Conservation (phyloP, 176 grass and related monocot genomes). For the bread wheat (Triticum aestivum) region IWGSC_CS_RefSeq_v2.1 NC_057798.1:556328887-556329386, state of each 20-base stretch:
- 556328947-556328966: not conserved
- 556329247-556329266: constrained; percentile 83
- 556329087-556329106: constrained; percentile 76
- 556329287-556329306: constrained; percentile 37
- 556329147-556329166: constrained; percentile 78
- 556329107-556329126: constrained; percentile 74
- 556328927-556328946: not conserved
- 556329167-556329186: constrained; percentile 58
- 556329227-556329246: constrained; percentile 57
- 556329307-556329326: constrained; percentile 28
- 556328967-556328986: not conserved
- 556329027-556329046: constrained; percentile 20
- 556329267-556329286: constrained; percentile 82
- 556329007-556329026: not conserved
- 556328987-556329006: constrained; percentile 1
- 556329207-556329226: constrained; percentile 84
- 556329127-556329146: constrained; percentile 53
- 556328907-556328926: not conserved
- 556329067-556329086: constrained; percentile 63
- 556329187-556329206: constrained; percentile 76
- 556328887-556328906: not conserved
- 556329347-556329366: constrained; percentile 40
- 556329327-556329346: constrained; percentile 31
- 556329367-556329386: constrained; percentile 29
- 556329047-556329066: constrained; percentile 71